Conservation (phyloP, 306 rosid species). For the Vigna unguiculata region DNA sequence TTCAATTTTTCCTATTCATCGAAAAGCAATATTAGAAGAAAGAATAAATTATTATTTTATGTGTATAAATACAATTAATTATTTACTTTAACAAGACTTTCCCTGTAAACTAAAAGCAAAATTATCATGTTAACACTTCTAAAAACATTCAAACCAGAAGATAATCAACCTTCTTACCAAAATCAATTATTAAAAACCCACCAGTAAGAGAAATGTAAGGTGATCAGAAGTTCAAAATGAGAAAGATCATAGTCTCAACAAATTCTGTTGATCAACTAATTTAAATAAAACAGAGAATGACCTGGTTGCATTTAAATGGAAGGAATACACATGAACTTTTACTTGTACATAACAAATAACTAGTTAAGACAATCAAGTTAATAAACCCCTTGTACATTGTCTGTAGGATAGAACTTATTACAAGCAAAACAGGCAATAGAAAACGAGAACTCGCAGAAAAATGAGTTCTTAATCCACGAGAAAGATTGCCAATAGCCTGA, state of each 20-base stretch:
- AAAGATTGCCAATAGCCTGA: slow-evolving; percentile 98
- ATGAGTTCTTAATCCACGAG: slow-evolving; percentile 84
- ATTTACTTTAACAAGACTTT: slow-evolving; percentile 21
- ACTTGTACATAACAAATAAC: not conserved
- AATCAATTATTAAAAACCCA: not conserved
- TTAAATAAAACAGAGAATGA: slow-evolving; percentile 29
- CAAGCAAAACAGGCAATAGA: slow-evolving; percentile 91
- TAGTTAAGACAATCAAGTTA: not conserved
- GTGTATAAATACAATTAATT: slow-evolving; percentile 17
- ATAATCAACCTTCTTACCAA: slow-evolving; percentile 21
- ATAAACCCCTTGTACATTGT: slow-evolving; percentile 1
- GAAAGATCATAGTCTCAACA: slow-evolving; percentile 12
- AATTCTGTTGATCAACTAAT: not conserved
- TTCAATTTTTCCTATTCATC: slow-evolving; percentile 87
- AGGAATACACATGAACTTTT: not conserved
- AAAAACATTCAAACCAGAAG: slow-evolving; percentile 20
- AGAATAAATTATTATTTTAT: slow-evolving; percentile 7
- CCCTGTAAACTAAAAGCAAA: slow-evolving; percentile 5
- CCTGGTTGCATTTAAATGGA: slow-evolving; percentile 7
- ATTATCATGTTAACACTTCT: slow-evolving; percentile 29
- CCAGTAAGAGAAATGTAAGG: not conserved
- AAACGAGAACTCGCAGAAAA: slow-evolving; percentile 97
- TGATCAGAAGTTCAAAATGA: slow-evolving; percentile 17
- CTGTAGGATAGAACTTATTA: slow-evolving; percentile 55
- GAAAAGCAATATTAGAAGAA: slow-evolving; percentile 31